Evolutionary conservation across 305 asterid genomes (phyloP), one percentile per base, ranked within the genome.

Genomic region (Euphrasia arctica): DNA sequence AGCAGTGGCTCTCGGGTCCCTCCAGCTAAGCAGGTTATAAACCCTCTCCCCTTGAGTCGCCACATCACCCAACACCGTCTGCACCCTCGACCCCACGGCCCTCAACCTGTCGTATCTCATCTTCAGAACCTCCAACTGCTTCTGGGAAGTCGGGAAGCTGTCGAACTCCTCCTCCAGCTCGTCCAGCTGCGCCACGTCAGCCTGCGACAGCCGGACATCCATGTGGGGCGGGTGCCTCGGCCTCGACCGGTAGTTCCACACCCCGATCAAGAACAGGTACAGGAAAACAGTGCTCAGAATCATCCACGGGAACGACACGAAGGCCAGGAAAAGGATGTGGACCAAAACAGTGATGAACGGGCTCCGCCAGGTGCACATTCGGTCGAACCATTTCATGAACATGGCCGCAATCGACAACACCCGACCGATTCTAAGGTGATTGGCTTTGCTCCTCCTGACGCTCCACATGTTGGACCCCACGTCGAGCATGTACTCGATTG

Each of bases 401-500:
- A 75, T 72, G 13, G 75, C 77, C 14, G 82, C 5, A 25, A 62
- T 73, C n/a, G 93, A 71, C 4, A 88, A 57, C 42, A 82, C 65
- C 25, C 77, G 70, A 39, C 84, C 88, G 9, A 85, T 74, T 67
- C 95, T 74, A 43, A 27, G 74, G 55, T 81, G 91, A 59, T 84
- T 88, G n/a, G 89, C 97, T 72, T 84, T 90, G 81, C 95, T 81
- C 70, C 95, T 73, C 61, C 97, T 72, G 34, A 90, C 81, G 10
- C 97, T 88, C 96, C 96, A 90, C 84, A 77, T 66, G 76, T 88
- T 85, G 4, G 97, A 88, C 3, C 97, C 95, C 3, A 85, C 96
- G 14, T 90, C 97, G 10, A 88, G 93, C 97, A 90, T 90, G 54
- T 82, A 90, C 50, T 88, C 97, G 28, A 88, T 92, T 6, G 78